Base-by-base conservation (phyloP, 305 asterid genomes). In the Solanum chacoense region DNA sequence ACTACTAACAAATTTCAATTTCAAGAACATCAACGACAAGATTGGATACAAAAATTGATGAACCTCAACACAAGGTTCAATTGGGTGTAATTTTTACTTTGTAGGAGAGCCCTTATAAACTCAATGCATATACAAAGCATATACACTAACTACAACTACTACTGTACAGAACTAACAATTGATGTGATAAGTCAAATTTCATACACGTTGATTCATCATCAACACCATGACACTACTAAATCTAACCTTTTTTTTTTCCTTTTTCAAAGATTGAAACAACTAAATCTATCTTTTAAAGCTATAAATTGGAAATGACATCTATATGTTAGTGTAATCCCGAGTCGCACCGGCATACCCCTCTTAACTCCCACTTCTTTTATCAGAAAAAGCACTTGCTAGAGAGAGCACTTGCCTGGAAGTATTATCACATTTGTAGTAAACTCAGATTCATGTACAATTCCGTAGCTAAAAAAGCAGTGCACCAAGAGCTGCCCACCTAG, bases 401-500 rank as follows among this genome's bases (percentile, higher is more conserved):
- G 63, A 20, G 72, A 87, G 88, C 69, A 42, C 73, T 87, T 87
- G 42, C 88, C 85, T 73, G 73, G 37, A 87, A 12, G 55, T 13
- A 73, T 45, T 71, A 86, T 86, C 83, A 26, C 81, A 28, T 37
- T 16, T 28, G 77, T 32, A 73, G 84, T 24, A 42, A 65, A 45
- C 88, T 69, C 88, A 29, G 84, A 84, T 84, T 84, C 87, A 55
- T 59, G 32, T 84, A 84, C 74, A 84, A 31, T 84, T 84, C 20
- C 31, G 76, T 24, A n/a, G 86, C 86, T 79, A 88, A 40, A 76
- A 34, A 81, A 37, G 4, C 42, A 78, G 73, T 50, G 42, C 71
- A 63, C 63, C 74, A 88, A 38, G 26, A 89, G 77, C 80, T 90
- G 74, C 91, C 91, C 91, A 80, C 78, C 35, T 22, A 22, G 67